These are phyloP conservation scores for Lasiosphaeris hirsuta DNA, from an alignment of 495 filamentous ascomycete genomes.

Conservation along the genomic window DNA sequence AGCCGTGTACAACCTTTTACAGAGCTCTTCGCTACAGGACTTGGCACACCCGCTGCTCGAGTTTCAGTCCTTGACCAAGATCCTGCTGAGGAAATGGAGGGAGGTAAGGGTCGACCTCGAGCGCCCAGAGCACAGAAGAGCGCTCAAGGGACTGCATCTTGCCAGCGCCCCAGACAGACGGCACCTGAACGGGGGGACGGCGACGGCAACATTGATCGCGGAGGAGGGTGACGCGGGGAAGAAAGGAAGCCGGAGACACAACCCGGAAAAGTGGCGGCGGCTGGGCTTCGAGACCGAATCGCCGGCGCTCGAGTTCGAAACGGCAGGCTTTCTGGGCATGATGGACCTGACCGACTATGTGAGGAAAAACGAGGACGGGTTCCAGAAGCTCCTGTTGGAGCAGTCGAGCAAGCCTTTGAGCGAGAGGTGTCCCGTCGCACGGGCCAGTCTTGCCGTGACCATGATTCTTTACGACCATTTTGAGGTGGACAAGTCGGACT, in stretches of 20 bases:
- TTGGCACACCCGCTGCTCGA: constrained; percentile 89
- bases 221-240: constrained; percentile 32
- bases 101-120: constrained; percentile 81
- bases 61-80: constrained; percentile 89
- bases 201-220: constrained; percentile 5
- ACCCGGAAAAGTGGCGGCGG: constrained; percentile 90
- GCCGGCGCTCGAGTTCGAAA: constrained; percentile 79
- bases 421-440: constrained; percentile 83
- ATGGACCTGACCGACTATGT: constrained; percentile 97
- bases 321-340: constrained; percentile 87
- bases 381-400: constrained; percentile 87
- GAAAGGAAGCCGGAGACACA: constrained; percentile 63
- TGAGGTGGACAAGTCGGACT: constrained; percentile 81
- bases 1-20: constrained; percentile 86
- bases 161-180: constrained; percentile 70
- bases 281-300: constrained; percentile 90
- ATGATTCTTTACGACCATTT: constrained; percentile 92
- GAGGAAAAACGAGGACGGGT: constrained; percentile 82
- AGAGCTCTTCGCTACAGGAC: constrained; percentile 89
- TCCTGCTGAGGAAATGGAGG: constrained; percentile 86
- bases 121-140: constrained; percentile 81
- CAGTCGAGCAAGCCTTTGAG: constrained; percentile 70
- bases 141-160: constrained; percentile 77
- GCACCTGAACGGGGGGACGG: constrained; percentile 31
- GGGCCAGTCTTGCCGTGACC: constrained; percentile 84